These are phyloP conservation scores for Rhodamnia rubescens DNA, from an alignment of 345 rosid species.

Conservation along the genomic window DNA sequence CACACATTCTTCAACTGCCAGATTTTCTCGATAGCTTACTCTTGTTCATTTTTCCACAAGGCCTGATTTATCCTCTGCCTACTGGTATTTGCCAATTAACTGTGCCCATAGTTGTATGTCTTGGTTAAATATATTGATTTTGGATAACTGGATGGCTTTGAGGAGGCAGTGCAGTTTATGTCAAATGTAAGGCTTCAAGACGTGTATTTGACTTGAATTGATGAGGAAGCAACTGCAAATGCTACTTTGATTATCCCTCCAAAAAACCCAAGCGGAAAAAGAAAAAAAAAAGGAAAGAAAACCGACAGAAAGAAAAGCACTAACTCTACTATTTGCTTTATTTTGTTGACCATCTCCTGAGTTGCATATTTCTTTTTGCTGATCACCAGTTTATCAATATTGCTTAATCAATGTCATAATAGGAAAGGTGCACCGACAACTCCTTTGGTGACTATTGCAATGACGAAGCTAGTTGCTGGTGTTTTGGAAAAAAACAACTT, in stretches of 20 bases:
- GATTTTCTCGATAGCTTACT: background rate
- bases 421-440: constrained; percentile 99
- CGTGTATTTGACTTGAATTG: background rate
- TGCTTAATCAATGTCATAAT: background rate
- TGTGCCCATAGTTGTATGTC: background rate
- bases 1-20: background rate
- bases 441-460: constrained; percentile 87
- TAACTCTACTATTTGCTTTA: background rate
- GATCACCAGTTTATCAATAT: background rate
- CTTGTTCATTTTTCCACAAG: background rate
- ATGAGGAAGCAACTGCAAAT: background rate
- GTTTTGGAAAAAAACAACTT: constrained; percentile 84
- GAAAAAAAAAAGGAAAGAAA: background rate
- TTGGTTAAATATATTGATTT: background rate
- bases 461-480: constrained; percentile 71
- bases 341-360: background rate
- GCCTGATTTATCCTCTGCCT: background rate
- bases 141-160: background rate
- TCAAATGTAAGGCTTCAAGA: background rate
- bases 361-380: constrained; percentile 1
- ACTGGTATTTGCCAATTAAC: background rate
- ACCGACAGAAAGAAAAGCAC: background rate
- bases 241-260: background rate
- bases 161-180: background rate
- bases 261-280: background rate